Evolutionary conservation across 108 stramenopile genomes (phyloP).

Genomic region (Conticribra weissflogii): DNA sequence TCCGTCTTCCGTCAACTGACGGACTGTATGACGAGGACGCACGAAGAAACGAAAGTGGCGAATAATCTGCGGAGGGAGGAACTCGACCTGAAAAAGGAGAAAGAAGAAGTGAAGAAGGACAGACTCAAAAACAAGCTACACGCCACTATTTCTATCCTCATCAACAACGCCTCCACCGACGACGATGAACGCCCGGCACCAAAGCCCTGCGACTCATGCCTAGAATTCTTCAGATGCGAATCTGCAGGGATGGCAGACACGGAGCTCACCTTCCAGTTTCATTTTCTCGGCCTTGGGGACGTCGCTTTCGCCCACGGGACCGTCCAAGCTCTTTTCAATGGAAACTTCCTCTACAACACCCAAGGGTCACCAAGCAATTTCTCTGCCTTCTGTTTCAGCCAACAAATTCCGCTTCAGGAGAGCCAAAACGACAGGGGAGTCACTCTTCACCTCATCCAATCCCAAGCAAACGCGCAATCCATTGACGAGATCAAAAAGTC

Average conservation of each 20-base stretch:
- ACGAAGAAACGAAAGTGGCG: neutral
- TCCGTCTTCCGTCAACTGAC: too few species aligned
- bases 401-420: neutral
- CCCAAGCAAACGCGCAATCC: neutral
- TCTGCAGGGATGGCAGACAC: neutral
- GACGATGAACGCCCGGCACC: too few species aligned
- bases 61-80: conserved; percentile 2
- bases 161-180: too few species aligned
- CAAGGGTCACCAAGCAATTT: conserved; percentile 19
- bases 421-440: neutral
- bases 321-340: conserved; percentile 7
- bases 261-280: conserved; percentile 8
- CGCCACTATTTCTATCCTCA: neutral
- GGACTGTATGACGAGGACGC: neutral
- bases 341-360: neutral
- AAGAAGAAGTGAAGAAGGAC: conserved; percentile 17
- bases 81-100: neutral
- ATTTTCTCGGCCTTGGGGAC: neutral
- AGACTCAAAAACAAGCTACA: conserved; percentile 5
- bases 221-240: too few species aligned
- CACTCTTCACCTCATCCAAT: neutral
- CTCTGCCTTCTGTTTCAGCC: conserved; percentile 15
- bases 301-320: neutral
- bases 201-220: too few species aligned
- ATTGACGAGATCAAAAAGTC: conserved; percentile 4